These are phyloP conservation scores for Trichoderma hamatum DNA, from an alignment of 2,329 filamentous ascomycete genomes.

Conservation along the genomic window DNA sequence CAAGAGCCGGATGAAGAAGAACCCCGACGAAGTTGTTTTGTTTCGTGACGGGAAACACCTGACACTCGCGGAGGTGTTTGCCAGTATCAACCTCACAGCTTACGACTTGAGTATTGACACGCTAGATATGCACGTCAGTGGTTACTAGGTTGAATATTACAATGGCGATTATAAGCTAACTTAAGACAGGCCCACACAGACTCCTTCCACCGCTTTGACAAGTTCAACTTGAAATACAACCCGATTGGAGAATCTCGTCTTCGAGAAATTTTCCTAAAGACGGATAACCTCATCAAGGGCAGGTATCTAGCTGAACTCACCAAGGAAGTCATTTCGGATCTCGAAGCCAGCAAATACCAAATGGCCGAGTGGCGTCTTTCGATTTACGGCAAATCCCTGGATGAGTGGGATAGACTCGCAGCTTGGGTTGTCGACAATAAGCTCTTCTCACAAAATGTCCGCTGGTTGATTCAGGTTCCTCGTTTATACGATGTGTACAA, in stretches of 20 bases:
- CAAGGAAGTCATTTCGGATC: constrained; percentile 93
- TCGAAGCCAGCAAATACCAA: constrained; percentile 98
- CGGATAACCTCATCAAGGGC: constrained; percentile 95
- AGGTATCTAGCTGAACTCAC: constrained; percentile 97
- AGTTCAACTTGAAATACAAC: constrained; percentile 99
- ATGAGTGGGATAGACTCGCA: constrained; percentile 99
- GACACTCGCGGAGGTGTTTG: constrained; percentile 90
- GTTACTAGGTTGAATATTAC: not conserved
- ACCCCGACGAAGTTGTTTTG: constrained; percentile 88
- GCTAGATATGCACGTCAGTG: constrained; percentile 91
- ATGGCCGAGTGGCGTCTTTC: constrained; percentile 99
- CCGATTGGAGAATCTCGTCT: constrained; percentile 93
- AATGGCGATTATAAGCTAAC: not conserved
- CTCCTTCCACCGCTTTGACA: constrained; percentile 98
- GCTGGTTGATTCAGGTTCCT: constrained; percentile 95
- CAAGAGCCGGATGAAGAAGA: constrained; percentile 99
- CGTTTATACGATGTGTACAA: constrained; percentile 97
- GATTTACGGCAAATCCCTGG: constrained; percentile 87
- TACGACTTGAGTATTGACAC: constrained; percentile 99
- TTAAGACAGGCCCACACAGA: constrained; percentile 79
- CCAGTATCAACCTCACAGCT: constrained; percentile 94
- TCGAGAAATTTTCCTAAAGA: constrained; percentile 98
- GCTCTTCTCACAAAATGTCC: constrained; percentile 94
- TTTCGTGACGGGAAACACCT: constrained; percentile 90
- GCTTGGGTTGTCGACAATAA: constrained; percentile 99